Conservation (phyloP, 176 grass and related monocot genomes). For the Triticum monococcum region DNA sequence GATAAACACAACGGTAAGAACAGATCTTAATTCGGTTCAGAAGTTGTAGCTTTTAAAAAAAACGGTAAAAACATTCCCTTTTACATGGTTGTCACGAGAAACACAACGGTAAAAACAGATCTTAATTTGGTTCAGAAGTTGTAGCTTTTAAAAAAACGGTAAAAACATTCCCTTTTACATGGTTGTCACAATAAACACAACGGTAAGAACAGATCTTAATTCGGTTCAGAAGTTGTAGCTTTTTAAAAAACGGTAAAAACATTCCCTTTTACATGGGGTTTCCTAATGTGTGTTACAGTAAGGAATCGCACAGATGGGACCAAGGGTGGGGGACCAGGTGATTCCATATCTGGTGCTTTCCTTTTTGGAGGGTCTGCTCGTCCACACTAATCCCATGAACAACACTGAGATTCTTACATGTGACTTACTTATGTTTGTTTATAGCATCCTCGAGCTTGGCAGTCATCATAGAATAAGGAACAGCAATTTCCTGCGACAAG, state of each 20-base stretch:
- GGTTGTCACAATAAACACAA: too few relatives aligned
- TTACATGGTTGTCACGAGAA: not conserved
- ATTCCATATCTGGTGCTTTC: not conserved
- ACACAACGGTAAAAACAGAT: not conserved
- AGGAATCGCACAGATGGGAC: not conserved
- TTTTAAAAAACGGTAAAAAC: too few relatives aligned
- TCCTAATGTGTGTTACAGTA: not conserved
- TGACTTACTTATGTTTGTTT: conserved; percentile 67
- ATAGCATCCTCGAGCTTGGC: conserved; percentile 66
- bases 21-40: too few relatives aligned
- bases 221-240: too few relatives aligned
- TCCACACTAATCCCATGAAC: not conserved
- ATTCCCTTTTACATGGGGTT: too few relatives aligned
- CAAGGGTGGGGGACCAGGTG: not conserved
- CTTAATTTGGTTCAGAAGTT: not conserved
- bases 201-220: too few relatives aligned
- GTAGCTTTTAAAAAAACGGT: not conserved
- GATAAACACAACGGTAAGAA: too few relatives aligned
- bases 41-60: too few relatives aligned
- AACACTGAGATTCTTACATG: conserved; percentile 11
- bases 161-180: not conserved
- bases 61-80: too few relatives aligned
- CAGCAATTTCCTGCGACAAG: conserved; percentile 51
- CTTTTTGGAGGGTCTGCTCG: not conserved
- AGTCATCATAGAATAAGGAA: conserved; percentile 76